Evolutionary conservation across 1,284 basidiomycete genomes (phyloP), one percentile per base, ranked within the genome.

Genomic region (Ganoderma leucocontextum): DNA sequence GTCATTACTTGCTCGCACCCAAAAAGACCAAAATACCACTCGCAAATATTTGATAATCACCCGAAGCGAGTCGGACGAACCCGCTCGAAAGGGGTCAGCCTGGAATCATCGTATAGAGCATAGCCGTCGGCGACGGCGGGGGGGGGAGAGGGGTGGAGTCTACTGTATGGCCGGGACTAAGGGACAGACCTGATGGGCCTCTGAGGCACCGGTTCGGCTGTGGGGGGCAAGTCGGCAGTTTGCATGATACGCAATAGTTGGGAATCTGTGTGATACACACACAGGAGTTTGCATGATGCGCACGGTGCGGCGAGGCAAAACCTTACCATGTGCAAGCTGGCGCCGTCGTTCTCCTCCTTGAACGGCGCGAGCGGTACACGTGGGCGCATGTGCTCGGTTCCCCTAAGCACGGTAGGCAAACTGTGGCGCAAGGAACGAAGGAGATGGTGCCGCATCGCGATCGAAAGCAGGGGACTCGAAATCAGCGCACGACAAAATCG

Each of bases 401-500:
- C 22, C 41, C 47, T 10, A 12, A 3, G 22, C n/a, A 9, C 55
- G 29, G 2, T 2, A 22, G 15, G 55, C 15, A n/a, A 38, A 35
- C 47, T 25, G 55, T 33, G 55, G 55, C 55, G 55, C 35, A 58
- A 19, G 33, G 29, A 19, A 35, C 53, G 29, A 33, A 10, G 55
- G 35, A n/a, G 35, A 5, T 33, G 55, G n/a, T n/a, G 15, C 55
- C 33, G 33, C 29, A 36, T 57, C 53, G 19, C 53, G 53, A 35
- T 57, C 2, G 55, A 12, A 25, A 19, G 35, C 55, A 19, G n/a
- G 15, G 29, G 15, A 19, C 33, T 8, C 35, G n/a, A 38, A 12
- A n/a, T 58, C 52, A 55, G 52, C 52, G n/a, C n/a, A 58, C 35
- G 35, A 22, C 35, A 38, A 57, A 58, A 36, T 53, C 52, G 52